phyloP scores from a whole-genome alignment of 164 flowering plant species.

The Pachysandra terminalis region DNA sequence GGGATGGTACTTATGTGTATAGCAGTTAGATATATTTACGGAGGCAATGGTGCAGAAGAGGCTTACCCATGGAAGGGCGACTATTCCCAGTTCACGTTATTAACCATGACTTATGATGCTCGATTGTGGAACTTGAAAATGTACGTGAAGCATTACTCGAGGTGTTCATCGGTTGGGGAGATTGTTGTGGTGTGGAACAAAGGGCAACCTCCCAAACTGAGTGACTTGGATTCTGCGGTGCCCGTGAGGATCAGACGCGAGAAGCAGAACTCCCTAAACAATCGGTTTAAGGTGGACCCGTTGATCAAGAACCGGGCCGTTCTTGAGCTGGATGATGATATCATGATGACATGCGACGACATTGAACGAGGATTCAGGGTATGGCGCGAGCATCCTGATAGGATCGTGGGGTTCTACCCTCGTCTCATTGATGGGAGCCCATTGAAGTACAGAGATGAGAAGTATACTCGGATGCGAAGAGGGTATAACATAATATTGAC shows the following conservation, averaged over 20 bases:
- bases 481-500: constrained; percentile 92
- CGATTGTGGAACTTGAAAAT: constrained; percentile 92
- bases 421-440: constrained; percentile 56
- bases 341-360: constrained; percentile 90
- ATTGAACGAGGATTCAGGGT: constrained; percentile 80
- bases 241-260: constrained; percentile 80
- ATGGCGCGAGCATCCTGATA: constrained; percentile 87
- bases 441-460: constrained; percentile 71
- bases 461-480: constrained; percentile 55
- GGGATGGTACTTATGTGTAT: constrained; percentile 53
- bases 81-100: constrained; percentile 81
- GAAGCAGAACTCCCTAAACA: constrained; percentile 73
- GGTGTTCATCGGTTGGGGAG: constrained; percentile 86
- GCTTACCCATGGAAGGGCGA: constrained; percentile 66
- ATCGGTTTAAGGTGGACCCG: constrained; percentile 72
- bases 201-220: constrained; percentile 57
- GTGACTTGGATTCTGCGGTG: constrained; percentile 76
- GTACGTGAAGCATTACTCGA: constrained; percentile 87
- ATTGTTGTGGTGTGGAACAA: constrained; percentile 96
- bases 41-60: constrained; percentile 82
- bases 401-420: constrained; percentile 91
- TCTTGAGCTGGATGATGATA: constrained; percentile 94
- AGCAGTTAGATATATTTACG: constrained; percentile 57
- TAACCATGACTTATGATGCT: constrained; percentile 92
- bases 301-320: constrained; percentile 68